These are phyloP conservation scores for Cystobasidium ongulense DNA, from an alignment of 768 basidiomycete species.

Conservation along the genomic window DNA sequence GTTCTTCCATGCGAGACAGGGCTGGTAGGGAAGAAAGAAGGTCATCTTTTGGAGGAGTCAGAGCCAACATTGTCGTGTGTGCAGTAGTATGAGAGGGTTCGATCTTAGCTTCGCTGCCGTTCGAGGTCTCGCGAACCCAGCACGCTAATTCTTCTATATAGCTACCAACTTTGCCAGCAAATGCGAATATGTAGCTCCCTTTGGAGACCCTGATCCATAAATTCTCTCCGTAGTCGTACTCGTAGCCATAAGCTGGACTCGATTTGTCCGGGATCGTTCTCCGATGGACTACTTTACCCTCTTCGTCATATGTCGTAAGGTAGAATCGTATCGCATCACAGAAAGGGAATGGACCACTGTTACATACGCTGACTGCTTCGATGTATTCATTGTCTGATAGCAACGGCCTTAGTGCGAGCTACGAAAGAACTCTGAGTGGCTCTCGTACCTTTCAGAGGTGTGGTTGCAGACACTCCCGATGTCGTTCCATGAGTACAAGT, in stretches of 20 bases:
- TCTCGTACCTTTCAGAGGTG: background rate
- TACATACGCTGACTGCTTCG: slow-evolving; percentile 19
- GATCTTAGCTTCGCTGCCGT: background rate
- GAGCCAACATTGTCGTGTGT: background rate
- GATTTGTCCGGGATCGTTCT: slow-evolving; percentile 18
- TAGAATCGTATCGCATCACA: slow-evolving; percentile 17
- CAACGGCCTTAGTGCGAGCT: background rate
- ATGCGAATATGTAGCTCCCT: slow-evolving; percentile 20
- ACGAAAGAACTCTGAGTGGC: background rate
- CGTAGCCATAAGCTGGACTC: slow-evolving; percentile 3
- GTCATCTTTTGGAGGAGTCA: background rate
- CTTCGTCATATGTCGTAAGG: background rate
- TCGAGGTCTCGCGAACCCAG: slow-evolving; percentile 8
- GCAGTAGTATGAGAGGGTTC: background rate
- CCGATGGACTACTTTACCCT: background rate
- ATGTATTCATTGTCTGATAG: background rate
- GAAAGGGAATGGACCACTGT: slow-evolving; percentile 19
- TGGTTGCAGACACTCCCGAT: background rate
- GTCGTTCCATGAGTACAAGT: background rate
- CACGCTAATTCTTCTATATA: slow-evolving; percentile 27
- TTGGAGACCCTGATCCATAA: slow-evolving; percentile 8
- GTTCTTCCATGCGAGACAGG: background rate
- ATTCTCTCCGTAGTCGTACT: slow-evolving; percentile 24
- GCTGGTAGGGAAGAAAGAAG: background rate
- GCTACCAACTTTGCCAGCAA: slow-evolving; percentile 26